Base-by-base conservation (phyloP, 345 rosid genomes). In the Gossypium stocksii region DNA sequence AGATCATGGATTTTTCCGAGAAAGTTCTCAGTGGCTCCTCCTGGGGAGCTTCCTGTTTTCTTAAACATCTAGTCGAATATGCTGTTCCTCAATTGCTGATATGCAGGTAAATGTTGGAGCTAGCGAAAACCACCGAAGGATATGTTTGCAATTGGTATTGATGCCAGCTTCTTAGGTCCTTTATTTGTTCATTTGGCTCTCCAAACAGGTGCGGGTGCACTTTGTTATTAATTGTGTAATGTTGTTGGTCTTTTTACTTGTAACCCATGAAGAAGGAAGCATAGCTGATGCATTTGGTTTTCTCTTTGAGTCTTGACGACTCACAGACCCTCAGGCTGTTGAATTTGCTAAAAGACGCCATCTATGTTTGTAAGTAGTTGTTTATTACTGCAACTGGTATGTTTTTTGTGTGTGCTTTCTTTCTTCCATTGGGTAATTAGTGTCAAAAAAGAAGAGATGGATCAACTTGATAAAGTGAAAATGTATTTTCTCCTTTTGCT, bases 81-180 rank as follows among this genome's bases (percentile, higher is more conserved):
- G 23, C 67, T 61, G 49, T 75, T 45, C 70, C n/a, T 51, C 34
- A 59, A 57, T 71, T 80, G 62, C 71, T 70, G 46, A 79, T 52
- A 77, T 66, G 76, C 68, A 11, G 49, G 76, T 48, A 77, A 54
- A 74, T 41, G 10, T 80, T n/a, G 99, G 99, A 74, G 93, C 97
- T 69, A 94, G 97, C 2, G 97, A 97, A 89, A 94, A 81, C 78
- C 83, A 3, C 85, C 91, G 73, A 91, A 86, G 79, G 89, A 94
- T 89, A 97, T 94, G 51, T 49, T 94, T 81, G 89, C 96, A 9
- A 38, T 94, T 70, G 96, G 99, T 77, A 93, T 94, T 82, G 99
- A 97, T 75, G 99, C 96, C 73, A 92, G 99, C 85, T 94, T 94
- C 77, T 82, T 94, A 74, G 98, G 98, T 76, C 98, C 98, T 82